Conservation (phyloP, 768 basidiomycete genomes). For the Mrakia gelida region DNA sequence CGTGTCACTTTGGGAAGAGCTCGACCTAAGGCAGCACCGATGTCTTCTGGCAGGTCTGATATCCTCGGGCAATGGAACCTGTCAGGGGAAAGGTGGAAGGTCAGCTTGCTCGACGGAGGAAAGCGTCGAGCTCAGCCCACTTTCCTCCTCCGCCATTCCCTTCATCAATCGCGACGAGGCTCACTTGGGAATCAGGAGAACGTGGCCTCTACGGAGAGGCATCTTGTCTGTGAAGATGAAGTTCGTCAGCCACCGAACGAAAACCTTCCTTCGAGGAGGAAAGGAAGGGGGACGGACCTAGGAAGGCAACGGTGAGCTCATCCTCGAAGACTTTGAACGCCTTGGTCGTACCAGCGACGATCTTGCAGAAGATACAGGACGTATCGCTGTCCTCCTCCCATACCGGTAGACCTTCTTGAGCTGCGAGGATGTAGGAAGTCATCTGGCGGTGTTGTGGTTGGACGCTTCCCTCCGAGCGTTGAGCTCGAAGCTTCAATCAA, state of each 20-base stretch:
- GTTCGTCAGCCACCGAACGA: too few relatives aligned
- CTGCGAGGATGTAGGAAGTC: conserved; percentile 11
- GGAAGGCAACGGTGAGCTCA: background rate
- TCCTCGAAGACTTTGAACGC: background rate
- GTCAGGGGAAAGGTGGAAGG: background rate
- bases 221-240: background rate
- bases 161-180: background rate
- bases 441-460: background rate
- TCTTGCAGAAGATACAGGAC: background rate
- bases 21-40: background rate
- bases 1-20: background rate
- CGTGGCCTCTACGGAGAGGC: background rate
- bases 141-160: background rate
- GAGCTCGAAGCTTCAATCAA: background rate
- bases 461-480: background rate
- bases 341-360: background rate
- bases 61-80: background rate
- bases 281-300: background rate
- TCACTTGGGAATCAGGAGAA: conserved; percentile 5
- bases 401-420: background rate
- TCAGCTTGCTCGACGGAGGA: conserved; percentile 1
- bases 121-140: background rate
- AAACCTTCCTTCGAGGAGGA: too few relatives aligned
- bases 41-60: background rate
- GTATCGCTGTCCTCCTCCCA: background rate